Evolutionary conservation across 2,329 filamentous ascomycete genomes (phyloP), one percentile per base, ranked within the genome.

Genomic region (Talaromyces sp.): DNA sequence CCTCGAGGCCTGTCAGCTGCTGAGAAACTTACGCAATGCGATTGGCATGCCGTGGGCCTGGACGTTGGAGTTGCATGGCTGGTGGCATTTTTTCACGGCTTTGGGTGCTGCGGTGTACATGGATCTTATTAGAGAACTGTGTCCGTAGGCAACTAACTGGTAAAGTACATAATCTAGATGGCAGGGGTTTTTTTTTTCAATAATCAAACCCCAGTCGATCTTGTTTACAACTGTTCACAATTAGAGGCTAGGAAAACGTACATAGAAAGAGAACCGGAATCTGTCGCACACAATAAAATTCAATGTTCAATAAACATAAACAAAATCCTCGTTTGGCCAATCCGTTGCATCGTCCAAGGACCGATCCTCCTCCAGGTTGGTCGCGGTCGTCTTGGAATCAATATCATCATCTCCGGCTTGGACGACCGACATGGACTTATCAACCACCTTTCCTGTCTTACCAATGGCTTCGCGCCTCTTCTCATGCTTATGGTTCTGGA

Each of bases 291-390:
- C 16, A 5, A 40, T 40, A n/a, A 3, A 40, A 12, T 28, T 51
- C 9, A 51, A 7, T 23, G 2, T 34, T 65, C 69, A 82, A 57
- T 78, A 85, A 2, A 87, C 79, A 71, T 85, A 88, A 6, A 87
- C 78, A 67, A 88, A 88, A 63, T 88, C 85, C 67, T 88, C 85
- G 64, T 88, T 88, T 72, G 83, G 76, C 67, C 84, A 71, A 69
- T 88, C 85, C 16, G 85, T 87, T 18, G 83, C 72, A 68, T 89
- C 86, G 56, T 83, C 81, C 67, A 85, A 84, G 1, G 82, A 80
- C 65, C 82, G 79, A 30, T 83, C 79, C 0, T 83, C 79, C 0
- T 80, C 77, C 10, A 71, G 68, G 3, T 66, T 68, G 27, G 61
- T 68, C 59, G 71, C 70, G 40, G 66, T 68, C 2, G 65, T 66